These are phyloP conservation scores for Sporothrix pseudoabietina DNA, from an alignment of 2,329 filamentous ascomycete species.

Conservation along the genomic window DNA sequence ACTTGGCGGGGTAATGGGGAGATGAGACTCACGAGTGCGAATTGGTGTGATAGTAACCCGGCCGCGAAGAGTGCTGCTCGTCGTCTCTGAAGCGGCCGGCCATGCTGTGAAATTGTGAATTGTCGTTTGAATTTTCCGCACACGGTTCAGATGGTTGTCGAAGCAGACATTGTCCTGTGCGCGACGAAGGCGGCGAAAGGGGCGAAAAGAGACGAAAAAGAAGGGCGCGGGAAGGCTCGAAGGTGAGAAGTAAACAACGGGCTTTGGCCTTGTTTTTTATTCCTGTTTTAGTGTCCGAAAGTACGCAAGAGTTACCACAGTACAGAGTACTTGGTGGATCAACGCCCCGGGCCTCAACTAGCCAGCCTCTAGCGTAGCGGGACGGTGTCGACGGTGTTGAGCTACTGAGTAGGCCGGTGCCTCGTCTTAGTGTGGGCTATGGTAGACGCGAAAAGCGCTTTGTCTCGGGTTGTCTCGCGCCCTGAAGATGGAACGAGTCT, in stretches of 20 bases:
- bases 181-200: slow-evolving; percentile 6
- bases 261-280: not conserved
- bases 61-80: slow-evolving; percentile 18
- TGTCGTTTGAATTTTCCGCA: slow-evolving; percentile 5
- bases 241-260: slow-evolving; percentile 23
- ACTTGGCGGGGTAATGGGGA: slow-evolving; percentile 24
- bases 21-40: slow-evolving; percentile 27
- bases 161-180: slow-evolving; percentile 26
- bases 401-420: not conserved
- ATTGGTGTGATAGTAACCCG: slow-evolving; percentile 26
- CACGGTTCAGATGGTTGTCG: slow-evolving; percentile 23
- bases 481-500: not conserved
- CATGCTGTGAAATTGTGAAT: slow-evolving; percentile 27
- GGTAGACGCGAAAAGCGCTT: not conserved
- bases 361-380: slow-evolving; percentile 14
- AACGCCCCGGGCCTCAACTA: slow-evolving; percentile 21
- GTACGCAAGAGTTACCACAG: not conserved
- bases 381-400: slow-evolving; percentile 15
- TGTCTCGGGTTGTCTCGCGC: not conserved
- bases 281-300: slow-evolving; percentile 6
- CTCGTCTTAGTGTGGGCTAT: not conserved
- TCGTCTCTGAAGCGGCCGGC: slow-evolving; percentile 19
- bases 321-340: not conserved
- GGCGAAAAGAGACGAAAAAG: not conserved
- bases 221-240: not conserved